phyloP scores from a whole-genome alignment of 108 stramenopile genomes.

The Tribonema minus region DNA sequence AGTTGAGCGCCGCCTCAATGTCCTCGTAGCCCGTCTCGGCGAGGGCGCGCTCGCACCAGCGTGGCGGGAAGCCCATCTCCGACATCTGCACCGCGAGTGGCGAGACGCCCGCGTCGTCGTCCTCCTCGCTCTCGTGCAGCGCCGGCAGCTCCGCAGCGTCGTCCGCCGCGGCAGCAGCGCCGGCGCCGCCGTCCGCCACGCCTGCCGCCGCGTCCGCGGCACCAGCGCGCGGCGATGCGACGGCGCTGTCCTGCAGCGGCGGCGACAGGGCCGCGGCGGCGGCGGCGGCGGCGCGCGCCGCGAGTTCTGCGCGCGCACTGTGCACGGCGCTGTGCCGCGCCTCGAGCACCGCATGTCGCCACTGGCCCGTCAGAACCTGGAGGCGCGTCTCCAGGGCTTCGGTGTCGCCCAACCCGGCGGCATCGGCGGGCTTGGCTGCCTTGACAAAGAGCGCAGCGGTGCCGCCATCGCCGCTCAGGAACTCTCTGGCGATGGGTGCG shows the following conservation, averaged over 20 bases:
- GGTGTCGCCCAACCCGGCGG: slow-evolving; percentile 20
- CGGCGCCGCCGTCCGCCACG: too few species aligned
- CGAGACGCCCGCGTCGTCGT: slow-evolving; percentile 34
- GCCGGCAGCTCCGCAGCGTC: too few species aligned
- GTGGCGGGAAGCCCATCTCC: slow-evolving; percentile 93
- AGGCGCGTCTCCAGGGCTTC: slow-evolving; percentile 30
- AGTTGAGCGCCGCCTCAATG: slow-evolving; percentile 89
- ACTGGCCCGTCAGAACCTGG: slow-evolving; percentile 14
- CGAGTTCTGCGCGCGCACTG: too few species aligned
- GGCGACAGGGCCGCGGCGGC: too few species aligned
- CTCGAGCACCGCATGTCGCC: slow-evolving; percentile 18
- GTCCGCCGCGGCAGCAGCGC: too few species aligned
- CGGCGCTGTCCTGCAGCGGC: too few species aligned
- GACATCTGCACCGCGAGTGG: slow-evolving; percentile 66
- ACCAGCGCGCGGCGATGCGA: not conserved
- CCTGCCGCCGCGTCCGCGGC: too few species aligned
- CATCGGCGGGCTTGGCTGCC: too few species aligned
- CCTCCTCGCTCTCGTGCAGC: too few species aligned
- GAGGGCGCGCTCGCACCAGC: slow-evolving; percentile 85
- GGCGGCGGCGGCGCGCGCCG: too few species aligned
- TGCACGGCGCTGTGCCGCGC: too few species aligned
- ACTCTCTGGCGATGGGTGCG: slow-evolving; percentile 18
- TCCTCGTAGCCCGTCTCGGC: slow-evolving; percentile 80
- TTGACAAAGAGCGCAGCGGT: slow-evolving; percentile 24
- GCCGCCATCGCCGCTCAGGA: slow-evolving; percentile 7